Percentiles rank a stretch among this genome's conserved stretches.
phyloP scores from a whole-genome alignment of 495 filamentous ascomycete species.

The Annulohypoxylon nitens region DNA sequence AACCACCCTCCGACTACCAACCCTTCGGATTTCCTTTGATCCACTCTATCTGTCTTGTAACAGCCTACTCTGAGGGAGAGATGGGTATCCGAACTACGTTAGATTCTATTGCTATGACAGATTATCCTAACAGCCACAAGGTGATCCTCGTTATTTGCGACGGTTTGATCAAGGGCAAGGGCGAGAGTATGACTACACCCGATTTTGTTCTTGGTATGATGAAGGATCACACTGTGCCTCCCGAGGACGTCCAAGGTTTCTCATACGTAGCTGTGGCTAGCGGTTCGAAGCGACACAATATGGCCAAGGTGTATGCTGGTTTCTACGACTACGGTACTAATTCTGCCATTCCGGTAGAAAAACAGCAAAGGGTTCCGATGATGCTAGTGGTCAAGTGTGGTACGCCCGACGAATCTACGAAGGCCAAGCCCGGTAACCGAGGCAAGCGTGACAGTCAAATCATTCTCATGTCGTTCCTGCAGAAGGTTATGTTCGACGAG shows the following conservation, averaged over 20 bases:
- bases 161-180: constrained; percentile 96
- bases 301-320: constrained; percentile 97
- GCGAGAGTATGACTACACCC: constrained; percentile 87
- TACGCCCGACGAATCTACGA: constrained; percentile 84
- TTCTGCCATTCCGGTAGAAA: constrained; percentile 82
- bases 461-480: constrained; percentile 98
- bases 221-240: constrained; percentile 84
- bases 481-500: constrained; percentile 99
- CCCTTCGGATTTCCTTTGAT: constrained; percentile 96
- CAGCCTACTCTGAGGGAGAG: constrained; percentile 96
- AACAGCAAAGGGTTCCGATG: constrained; percentile 99
- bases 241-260: constrained; percentile 85
- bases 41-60: constrained; percentile 93
- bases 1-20: constrained; percentile 97
- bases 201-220: constrained; percentile 94
- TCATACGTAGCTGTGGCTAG: constrained; percentile 97
- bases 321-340: constrained; percentile 96
- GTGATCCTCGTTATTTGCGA: constrained; percentile 96
- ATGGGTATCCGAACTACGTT: constrained; percentile 92
- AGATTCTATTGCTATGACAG: constrained; percentile 96
- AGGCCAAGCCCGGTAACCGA: constrained; percentile 92
- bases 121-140: constrained; percentile 99
- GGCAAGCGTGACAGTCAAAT: constrained; percentile 99
- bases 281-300: constrained; percentile 97
- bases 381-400: constrained; percentile 97